Percentiles rank a stretch among this genome's conserved stretches.
Evolutionary conservation across 441 rosid species (phyloP).

Genomic region (Rhodomyrtus psidioides): DNA sequence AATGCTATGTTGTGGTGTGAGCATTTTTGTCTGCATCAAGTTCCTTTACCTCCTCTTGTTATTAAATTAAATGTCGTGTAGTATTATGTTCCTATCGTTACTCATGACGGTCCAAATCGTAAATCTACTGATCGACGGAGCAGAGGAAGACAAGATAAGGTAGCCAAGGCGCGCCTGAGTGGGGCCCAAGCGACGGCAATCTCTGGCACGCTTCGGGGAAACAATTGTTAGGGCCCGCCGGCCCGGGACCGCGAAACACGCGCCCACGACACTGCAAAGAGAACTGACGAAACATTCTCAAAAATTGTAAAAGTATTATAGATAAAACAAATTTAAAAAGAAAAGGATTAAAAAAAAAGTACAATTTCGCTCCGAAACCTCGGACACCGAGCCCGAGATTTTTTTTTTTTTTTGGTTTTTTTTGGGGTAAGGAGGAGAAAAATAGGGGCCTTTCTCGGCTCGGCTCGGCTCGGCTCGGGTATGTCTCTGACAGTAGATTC

Average conservation of each 20-base stretch:
- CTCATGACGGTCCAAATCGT: neutral
- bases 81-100: neutral
- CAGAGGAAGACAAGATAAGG: too few species aligned
- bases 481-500: neutral
- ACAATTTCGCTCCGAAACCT: neutral
- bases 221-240: too few species aligned
- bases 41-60: neutral
- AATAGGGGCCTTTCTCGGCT: neutral
- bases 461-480: neutral
- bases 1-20: neutral
- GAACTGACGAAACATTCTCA: too few species aligned
- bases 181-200: too few species aligned
- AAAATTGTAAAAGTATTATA: too few species aligned
- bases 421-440: neutral
- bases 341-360: neutral
- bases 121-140: neutral
- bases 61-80: neutral
- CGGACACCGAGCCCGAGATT: neutral
- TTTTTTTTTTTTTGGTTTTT: neutral
- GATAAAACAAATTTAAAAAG: rapidly evolving
- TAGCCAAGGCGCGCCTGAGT: too few species aligned
- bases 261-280: too few species aligned
- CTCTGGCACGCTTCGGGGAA: too few species aligned
- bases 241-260: too few species aligned
- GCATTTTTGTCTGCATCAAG: neutral